A percentile compares a stretch with the other conserved stretches of the same genome.
These are phyloP conservation scores for Aurifilum marmelostoma DNA, from an alignment of 2,329 filamentous ascomycete species.

Conservation along the genomic window DNA sequence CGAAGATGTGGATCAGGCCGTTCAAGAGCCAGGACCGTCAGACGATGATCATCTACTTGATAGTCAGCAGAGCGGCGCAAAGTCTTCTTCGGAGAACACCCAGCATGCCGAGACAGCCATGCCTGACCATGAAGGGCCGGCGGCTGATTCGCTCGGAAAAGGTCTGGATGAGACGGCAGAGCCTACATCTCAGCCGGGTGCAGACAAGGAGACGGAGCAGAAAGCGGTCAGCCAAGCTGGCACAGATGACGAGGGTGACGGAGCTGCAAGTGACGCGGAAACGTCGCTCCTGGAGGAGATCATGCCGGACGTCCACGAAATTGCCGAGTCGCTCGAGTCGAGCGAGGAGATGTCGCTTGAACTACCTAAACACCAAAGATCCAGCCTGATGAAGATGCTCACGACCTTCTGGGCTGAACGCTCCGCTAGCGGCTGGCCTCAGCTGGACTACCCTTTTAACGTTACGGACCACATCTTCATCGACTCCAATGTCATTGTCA, in stretches of 20 bases:
- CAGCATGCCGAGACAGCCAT: conserved; percentile 30
- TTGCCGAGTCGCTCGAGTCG: conserved; percentile 65
- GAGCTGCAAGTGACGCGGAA: conserved; percentile 70
- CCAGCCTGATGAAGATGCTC: conserved; percentile 90
- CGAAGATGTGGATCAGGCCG: conserved; percentile 88
- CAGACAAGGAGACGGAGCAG: conserved; percentile 48
- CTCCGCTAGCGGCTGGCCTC: conserved; percentile 91
- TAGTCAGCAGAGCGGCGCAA: conserved; percentile 40
- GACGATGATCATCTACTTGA: conserved; percentile 60
- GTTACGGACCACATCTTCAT: conserved; percentile 93
- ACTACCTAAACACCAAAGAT: conserved; percentile 90
- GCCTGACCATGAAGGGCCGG: conserved; percentile 23
- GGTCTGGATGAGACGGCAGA: conserved; percentile 25
- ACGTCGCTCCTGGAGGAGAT: conserved; percentile 70
- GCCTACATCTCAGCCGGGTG: conserved; percentile 39
- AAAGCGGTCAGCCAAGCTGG: conserved; percentile 61
- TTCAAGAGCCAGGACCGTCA: conserved; percentile 73
- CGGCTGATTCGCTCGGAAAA: conserved; percentile 26
- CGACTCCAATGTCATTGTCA: conserved; percentile 94
- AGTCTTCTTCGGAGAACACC: conserved; percentile 38
- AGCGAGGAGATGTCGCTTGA: conserved; percentile 68
- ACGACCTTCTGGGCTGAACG: conserved; percentile 98
- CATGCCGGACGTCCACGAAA: conserved; percentile 63
- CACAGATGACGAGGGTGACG: conserved; percentile 64
- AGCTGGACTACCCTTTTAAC: conserved; percentile 88